Evolutionary conservation across 2,329 filamentous ascomycete genomes (phyloP), one percentile per base, ranked within the genome.

Genomic region (Trichophyton mentagrophytes): DNA sequence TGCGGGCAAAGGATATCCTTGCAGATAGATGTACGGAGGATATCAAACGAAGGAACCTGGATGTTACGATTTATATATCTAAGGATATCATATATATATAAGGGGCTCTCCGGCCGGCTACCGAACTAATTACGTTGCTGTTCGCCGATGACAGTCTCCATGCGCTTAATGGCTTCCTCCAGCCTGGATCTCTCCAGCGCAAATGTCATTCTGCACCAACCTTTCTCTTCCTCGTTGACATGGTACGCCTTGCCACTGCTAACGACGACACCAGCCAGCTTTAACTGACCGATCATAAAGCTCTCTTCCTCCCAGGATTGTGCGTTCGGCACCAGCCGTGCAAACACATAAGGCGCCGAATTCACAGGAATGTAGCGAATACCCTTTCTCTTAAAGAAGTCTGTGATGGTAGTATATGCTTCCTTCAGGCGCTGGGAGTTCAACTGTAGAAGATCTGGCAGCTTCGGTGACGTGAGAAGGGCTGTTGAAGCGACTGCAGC

Each of bases 311-410:
- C 56, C 56, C 56, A 58, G n/a, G 33, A 38, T 8, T 33, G 22
- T 4, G 56, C 56, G 38, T 58, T 44, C 1, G 30, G 30, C 5
- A 33, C 30, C 20, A 58, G 33, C 4, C 22, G 30, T 6, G 56
- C 56, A 15, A 58, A 58, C 9, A 58, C 33, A 8, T 58, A 58
- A n/a, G 38, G 27, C 8, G 27, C 56, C 3, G 56, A 33, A 25
- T 58, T 58, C 30, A 40, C 56, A n/a, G 56, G 56, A 58, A 58
- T 58, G 22, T 44, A 58, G 13, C 7, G 20, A 33, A 58, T 40
- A 33, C 25, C 25, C n/a, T 44, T 8, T 15, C 15, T 38, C 38
- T 44, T 58, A 15, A 58, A 46, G 13, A 33, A 58, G 15, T 17
- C 30, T n/a, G 56, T 44, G 25, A 58, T 44, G 27, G 2, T 8